Conservation (phyloP, 2,329 filamentous ascomycete species). For the Hymenoscyphus repandus region DNA sequence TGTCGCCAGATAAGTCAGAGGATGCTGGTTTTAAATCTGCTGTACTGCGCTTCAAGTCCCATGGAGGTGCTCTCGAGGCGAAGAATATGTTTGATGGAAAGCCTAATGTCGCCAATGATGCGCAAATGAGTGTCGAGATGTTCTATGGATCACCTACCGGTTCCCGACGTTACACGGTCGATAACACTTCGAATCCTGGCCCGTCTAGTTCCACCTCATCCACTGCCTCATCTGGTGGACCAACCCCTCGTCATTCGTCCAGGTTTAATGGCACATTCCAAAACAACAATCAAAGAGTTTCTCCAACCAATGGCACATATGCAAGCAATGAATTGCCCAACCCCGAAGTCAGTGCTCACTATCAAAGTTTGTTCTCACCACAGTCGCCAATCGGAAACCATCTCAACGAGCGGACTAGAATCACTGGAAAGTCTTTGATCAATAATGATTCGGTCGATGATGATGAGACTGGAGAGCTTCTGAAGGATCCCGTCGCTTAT, state of each 20-base stretch:
- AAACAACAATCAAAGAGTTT: constrained; percentile 25
- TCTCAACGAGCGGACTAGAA: constrained; percentile 53
- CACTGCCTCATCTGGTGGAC: constrained; percentile 33
- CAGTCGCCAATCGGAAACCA: constrained; percentile 70
- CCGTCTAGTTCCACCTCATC: constrained; percentile 36
- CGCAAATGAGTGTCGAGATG: constrained; percentile 54
- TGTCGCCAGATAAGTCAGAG: constrained; percentile 44
- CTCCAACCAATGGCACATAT: constrained; percentile 51
- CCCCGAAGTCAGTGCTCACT: constrained; percentile 46
- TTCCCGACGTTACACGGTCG: constrained; percentile 49
- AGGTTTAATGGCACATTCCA: constrained; percentile 61
- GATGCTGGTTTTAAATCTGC: constrained; percentile 48
- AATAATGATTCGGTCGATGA: constrained; percentile 62
- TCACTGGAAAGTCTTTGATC: constrained; percentile 67
- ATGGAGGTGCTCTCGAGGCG: constrained; percentile 49
- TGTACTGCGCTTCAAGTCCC: constrained; percentile 47
- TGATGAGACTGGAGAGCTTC: constrained; percentile 66
- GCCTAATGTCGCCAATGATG: constrained; percentile 44
- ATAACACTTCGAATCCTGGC: constrained; percentile 40
- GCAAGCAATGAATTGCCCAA: constrained; percentile 55
- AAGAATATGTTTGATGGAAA: constrained; percentile 54
- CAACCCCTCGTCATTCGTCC: constrained; percentile 26
- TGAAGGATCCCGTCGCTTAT: constrained; percentile 67
- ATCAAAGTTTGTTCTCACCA: constrained; percentile 64
- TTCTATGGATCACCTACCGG: constrained; percentile 33